A percentile compares a stretch with the other conserved stretches of the same genome.
phyloP scores from a whole-genome alignment of 148 eudicot genomes.

The Amaranthus cruentus region DNA sequence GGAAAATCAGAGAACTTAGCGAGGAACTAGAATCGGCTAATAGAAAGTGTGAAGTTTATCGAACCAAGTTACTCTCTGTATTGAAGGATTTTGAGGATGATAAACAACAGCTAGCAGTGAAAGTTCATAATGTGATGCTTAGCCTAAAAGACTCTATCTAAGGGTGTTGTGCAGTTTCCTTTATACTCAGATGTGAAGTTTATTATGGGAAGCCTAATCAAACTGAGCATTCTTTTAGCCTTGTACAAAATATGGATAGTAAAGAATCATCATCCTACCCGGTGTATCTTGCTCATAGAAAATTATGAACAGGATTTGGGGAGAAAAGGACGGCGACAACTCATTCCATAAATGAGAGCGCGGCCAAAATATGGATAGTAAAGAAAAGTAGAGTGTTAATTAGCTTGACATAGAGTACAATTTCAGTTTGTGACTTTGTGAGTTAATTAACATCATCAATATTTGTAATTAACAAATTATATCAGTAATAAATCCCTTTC shows the following conservation, averaged over 20 bases:
- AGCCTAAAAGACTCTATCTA: slow-evolving; percentile 44
- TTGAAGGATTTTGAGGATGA: slow-evolving; percentile 68
- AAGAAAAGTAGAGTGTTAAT: slow-evolving; percentile 2
- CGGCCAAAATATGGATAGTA: slow-evolving; percentile 19
- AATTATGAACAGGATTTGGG: no score
- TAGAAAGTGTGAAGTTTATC: slow-evolving; percentile 59
- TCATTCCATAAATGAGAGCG: no score
- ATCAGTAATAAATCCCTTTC: slow-evolving; percentile 5
- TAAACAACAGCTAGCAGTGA: slow-evolving; percentile 49
- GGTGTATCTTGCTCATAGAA: no score
- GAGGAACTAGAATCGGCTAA: slow-evolving; percentile 48
- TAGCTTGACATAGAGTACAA: neutral
- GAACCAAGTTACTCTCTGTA: slow-evolving; percentile 51
- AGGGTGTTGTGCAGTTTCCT: slow-evolving; percentile 11
- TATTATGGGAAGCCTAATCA: slow-evolving; percentile 2
- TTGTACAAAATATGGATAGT: slow-evolving; percentile 25
- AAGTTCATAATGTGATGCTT: slow-evolving; percentile 58
- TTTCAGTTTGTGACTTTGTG: neutral
- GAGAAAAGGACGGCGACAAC: no score
- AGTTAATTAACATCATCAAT: slow-evolving; percentile 1
- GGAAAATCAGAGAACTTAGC: slow-evolving; percentile 50
- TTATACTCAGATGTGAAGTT: slow-evolving; percentile 1
- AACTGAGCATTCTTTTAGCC: slow-evolving; percentile 1
- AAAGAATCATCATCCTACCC: neutral
- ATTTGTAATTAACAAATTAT: slow-evolving; percentile 15